Base-by-base conservation (phyloP, 768 basidiomycete genomes). In the Hygrophorus pudorinus region DNA sequence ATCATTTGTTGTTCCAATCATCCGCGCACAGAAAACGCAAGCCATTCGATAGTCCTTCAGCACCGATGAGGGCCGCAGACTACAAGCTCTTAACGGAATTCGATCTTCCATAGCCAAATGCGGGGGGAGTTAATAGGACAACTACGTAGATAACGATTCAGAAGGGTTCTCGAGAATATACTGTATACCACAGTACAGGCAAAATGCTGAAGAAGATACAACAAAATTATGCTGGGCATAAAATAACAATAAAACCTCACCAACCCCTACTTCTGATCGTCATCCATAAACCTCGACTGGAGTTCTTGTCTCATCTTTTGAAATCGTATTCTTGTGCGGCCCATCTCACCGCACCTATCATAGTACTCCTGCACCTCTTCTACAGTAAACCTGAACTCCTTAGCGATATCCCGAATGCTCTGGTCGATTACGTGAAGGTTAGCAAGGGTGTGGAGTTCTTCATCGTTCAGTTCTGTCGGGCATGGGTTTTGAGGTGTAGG, bases 341-440 rank as follows among this genome's bases (percentile, higher is more conserved):
- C 72, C 72, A 85, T 76, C 52, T 86, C 83, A 11, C 81, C 79
- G 46, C 73, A 81, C 48, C 70, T 75, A 54, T 85, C 80, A 48
- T 86, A 86, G 56, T 76, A 85, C 54, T 81, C 83, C 54, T 81
- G 73, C 11, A 89, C 85, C 60, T 89, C 86, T 49, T 80, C 79
- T 1, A 76, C 57, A 1, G 83, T 83, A 57, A 89, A 89, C 40
- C 78, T 69, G 53, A 67, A 82, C 30, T 84, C 76, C 29, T 59
- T 65, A 5, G 85, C 84, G 51, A 89, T 86, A 24, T 79, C 75
- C 24, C 62, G 60, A 31, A 89, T 71, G 9, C 65, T 71, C 53
- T 76, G 75, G 51, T 86, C 82, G 21, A 86, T 71, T 36, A 82
- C 73, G 56, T 85, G 81, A 37, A 84, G 59, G 33, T 64, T 66